Evolutionary conservation across 2,329 filamentous ascomycete species (phyloP).

Genomic region (Scedosporium aurantiacum): DNA sequence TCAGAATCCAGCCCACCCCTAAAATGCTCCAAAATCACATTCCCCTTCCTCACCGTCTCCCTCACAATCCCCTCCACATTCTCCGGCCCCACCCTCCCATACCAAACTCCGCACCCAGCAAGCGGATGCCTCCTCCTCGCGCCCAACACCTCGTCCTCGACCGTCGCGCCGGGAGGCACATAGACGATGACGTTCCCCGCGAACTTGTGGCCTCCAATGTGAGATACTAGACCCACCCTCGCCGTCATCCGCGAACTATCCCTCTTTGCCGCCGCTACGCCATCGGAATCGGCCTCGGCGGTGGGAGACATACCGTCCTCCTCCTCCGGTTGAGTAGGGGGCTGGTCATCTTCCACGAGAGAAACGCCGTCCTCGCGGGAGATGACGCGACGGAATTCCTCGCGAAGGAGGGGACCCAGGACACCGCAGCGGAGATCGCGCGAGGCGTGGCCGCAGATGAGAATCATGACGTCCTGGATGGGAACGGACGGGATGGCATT

Average conservation of each 20-base stretch:
- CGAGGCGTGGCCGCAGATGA: constrained; percentile 80
- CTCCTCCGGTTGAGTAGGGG: too few relatives aligned
- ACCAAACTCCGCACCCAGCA: constrained; percentile 68
- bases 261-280: constrained; percentile 3
- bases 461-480: constrained; percentile 59
- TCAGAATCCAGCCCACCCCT: constrained; percentile 53
- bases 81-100: constrained; percentile 63
- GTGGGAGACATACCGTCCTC: too few relatives aligned
- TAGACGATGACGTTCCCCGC: constrained; percentile 80
- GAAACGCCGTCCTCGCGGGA: constrained; percentile 22
- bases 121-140: constrained; percentile 42
- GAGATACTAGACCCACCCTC: constrained; percentile 60
- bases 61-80: constrained; percentile 66
- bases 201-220: constrained; percentile 77
- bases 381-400: constrained; percentile 53
- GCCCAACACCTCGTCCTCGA: constrained; percentile 12
- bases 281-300: too few relatives aligned
- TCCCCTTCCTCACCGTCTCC: constrained; percentile 58
- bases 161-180: constrained; percentile 42
- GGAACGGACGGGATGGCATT: constrained; percentile 30
- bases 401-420: constrained; percentile 60
- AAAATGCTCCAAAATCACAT: constrained; percentile 59
- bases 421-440: constrained; percentile 75
- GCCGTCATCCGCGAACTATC: constrained; percentile 26
- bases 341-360: constrained; percentile 14